Conservation (phyloP, 106 monocot species). For the Vanilla planifolia region DNA sequence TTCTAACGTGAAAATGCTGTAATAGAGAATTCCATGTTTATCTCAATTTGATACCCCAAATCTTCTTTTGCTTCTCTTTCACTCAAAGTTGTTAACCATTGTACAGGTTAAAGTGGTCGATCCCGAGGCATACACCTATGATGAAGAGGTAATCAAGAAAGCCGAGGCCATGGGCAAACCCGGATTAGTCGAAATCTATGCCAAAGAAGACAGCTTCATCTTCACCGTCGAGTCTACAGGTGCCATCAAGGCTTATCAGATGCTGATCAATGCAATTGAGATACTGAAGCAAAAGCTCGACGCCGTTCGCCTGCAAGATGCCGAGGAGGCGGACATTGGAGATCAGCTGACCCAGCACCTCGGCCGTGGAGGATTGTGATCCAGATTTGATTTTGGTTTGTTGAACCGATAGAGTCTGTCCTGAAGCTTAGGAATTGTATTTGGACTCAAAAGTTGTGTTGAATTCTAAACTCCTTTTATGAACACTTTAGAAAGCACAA, state of each 20-base stretch:
- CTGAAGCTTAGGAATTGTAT: too few species aligned
- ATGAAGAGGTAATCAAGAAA: conserved; percentile 87
- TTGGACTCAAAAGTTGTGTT: too few species aligned
- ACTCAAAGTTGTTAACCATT: too few species aligned
- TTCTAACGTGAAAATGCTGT: too few species aligned
- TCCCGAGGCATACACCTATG: conserved; percentile 89
- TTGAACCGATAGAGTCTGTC: too few species aligned
- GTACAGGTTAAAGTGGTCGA: conserved; percentile 72
- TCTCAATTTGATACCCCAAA: too few species aligned
- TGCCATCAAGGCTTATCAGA: conserved; percentile 69
- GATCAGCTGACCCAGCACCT: conserved; percentile 55
- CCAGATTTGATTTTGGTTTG: too few species aligned
- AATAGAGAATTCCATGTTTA: too few species aligned
- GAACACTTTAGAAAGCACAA: too few species aligned
- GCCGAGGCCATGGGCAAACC: conserved; percentile 84
- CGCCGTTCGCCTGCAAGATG: conserved; percentile 70
- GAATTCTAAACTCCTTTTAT: too few species aligned
- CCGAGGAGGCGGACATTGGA: conserved; percentile 48
- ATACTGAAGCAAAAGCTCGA: conserved; percentile 87
- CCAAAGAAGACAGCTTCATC: conserved; percentile 87
- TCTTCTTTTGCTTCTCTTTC: too few species aligned
- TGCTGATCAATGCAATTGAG: conserved; percentile 76
- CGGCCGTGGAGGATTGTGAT: conserved; percentile 7
- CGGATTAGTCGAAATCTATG: conserved; percentile 50
- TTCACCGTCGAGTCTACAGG: conserved; percentile 96